phyloP scores from a whole-genome alignment of 495 filamentous ascomycete genomes.

The Penicillium argentinense region DNA sequence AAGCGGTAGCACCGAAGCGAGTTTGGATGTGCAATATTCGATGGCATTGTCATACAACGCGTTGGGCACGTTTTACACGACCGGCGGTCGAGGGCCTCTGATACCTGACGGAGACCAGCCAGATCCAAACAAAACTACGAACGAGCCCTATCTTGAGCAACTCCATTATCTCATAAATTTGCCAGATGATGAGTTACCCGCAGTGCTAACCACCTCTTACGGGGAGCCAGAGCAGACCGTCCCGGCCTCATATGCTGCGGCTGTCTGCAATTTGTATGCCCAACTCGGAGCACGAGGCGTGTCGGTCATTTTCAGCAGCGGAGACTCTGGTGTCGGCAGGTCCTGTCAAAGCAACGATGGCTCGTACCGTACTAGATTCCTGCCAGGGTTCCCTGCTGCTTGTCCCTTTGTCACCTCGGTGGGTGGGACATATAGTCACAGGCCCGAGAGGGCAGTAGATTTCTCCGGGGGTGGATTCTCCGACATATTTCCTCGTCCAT shows the following conservation, averaged over 20 bases:
- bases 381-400: slow-evolving; percentile 70
- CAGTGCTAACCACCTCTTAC: slow-evolving; percentile 75
- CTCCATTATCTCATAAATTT: slow-evolving; percentile 65
- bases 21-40: slow-evolving; percentile 71
- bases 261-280: slow-evolving; percentile 70
- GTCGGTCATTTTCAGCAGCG: slow-evolving; percentile 69
- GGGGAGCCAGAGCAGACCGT: slow-evolving; percentile 43
- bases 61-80: slow-evolving; percentile 62
- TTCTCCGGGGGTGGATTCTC: slow-evolving; percentile 73
- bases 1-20: slow-evolving; percentile 55
- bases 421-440: slow-evolving; percentile 61
- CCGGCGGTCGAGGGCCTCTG: slow-evolving; percentile 60
- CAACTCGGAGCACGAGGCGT: slow-evolving; percentile 73
- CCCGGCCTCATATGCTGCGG: slow-evolving; percentile 60
- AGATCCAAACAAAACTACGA: slow-evolving; percentile 47
- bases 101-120: slow-evolving; percentile 52
- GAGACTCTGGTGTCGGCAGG: slow-evolving; percentile 63
- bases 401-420: slow-evolving; percentile 82
- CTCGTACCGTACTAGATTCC: slow-evolving; percentile 57
- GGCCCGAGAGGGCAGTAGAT: slow-evolving; percentile 52
- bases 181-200: slow-evolving; percentile 63
- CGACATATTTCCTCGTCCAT: slow-evolving; percentile 61
- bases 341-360: slow-evolving; percentile 69
- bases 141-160: slow-evolving; percentile 84
- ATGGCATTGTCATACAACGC: slow-evolving; percentile 59